A percentile compares a stretch with the other conserved stretches of the same genome.
Conservation (phyloP, 2,329 filamentous ascomycete species). For the Cladosporium sp. region DNA sequence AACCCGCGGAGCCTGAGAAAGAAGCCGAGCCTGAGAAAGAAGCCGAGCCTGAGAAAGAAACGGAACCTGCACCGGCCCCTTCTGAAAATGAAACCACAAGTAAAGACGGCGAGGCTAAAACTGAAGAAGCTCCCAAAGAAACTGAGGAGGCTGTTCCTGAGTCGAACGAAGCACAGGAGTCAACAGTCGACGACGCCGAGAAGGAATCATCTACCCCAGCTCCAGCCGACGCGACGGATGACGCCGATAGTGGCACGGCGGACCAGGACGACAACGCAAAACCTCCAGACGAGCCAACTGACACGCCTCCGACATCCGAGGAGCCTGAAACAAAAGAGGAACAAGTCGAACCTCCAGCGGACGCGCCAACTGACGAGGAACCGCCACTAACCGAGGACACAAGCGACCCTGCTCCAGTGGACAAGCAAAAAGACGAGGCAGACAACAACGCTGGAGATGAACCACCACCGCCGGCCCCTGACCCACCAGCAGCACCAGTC, state of each 20-base stretch:
- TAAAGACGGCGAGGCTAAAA: neutral
- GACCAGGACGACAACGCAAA: neutral
- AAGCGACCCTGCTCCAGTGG: too few relatives aligned
- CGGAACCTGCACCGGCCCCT: neutral
- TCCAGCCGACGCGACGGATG: neutral
- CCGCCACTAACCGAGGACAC: too few relatives aligned
- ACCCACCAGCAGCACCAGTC: constrained; percentile 2
- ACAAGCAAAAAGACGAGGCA: neutral
- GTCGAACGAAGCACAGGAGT: neutral
- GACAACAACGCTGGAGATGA: neutral
- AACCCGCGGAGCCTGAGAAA: too few relatives aligned
- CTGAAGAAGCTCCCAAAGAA: constrained; percentile 10
- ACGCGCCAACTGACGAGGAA: neutral
- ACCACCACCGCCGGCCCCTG: constrained; percentile 4
- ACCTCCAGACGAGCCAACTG: neutral
- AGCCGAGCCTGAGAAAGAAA: constrained; percentile 2
- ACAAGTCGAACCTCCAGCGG: neutral
- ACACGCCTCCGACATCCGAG: neutral
- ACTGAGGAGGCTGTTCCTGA: neutral
- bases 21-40: too few relatives aligned
- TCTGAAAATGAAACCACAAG: neutral
- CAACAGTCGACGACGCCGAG: neutral
- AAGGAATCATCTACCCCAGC: neutral
- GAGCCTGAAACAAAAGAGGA: neutral
- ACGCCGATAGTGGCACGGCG: neutral